A percentile compares a stretch with the other conserved stretches of the same genome.
phyloP scores from a whole-genome alignment of 768 basidiomycete species.

The Mrakia hoshinonis region DNA sequence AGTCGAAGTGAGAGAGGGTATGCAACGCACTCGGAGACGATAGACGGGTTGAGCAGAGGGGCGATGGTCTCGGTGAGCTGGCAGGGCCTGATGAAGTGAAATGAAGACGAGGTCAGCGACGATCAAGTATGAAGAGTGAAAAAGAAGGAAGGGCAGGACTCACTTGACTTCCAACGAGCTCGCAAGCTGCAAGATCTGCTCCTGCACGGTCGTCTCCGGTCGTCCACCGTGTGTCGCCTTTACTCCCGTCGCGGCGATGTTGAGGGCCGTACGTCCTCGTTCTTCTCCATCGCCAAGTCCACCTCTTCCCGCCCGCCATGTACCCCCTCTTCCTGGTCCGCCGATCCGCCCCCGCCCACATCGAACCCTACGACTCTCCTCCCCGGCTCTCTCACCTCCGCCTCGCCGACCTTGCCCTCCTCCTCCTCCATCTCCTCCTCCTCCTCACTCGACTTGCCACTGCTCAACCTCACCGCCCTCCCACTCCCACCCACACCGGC shows the following conservation, averaged over 20 bases:
- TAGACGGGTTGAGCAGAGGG: slow-evolving; percentile 13
- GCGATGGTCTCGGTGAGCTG: slow-evolving; percentile 29
- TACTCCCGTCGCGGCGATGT: not conserved
- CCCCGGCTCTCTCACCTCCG: not conserved
- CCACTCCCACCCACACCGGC: not conserved
- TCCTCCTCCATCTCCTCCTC: not conserved
- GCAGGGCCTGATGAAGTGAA: slow-evolving; percentile 13
- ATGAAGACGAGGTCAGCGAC: too few relatives aligned
- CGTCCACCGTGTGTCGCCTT: not conserved
- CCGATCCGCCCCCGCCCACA: too few relatives aligned
- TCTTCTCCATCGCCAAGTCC: too few relatives aligned
- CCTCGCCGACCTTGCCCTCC: not conserved
- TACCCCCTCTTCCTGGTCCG: too few relatives aligned
- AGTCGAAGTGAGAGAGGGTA: not conserved
- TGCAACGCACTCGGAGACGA: not conserved
- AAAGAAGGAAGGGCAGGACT: not conserved
- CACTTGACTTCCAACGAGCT: slow-evolving; percentile 26
- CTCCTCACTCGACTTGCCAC: not conserved
- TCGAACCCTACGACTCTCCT: not conserved
- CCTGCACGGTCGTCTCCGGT: not conserved
- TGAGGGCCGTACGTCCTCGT: too few relatives aligned
- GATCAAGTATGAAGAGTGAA: too few relatives aligned
- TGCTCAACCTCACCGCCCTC: not conserved
- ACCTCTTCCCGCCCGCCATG: not conserved
- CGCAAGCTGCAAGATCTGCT: slow-evolving; percentile 24